Evolutionary conservation across 352 stramenopile species (phyloP), one percentile per base, ranked within the genome.

Genomic region (Pythium phragmitis): DNA sequence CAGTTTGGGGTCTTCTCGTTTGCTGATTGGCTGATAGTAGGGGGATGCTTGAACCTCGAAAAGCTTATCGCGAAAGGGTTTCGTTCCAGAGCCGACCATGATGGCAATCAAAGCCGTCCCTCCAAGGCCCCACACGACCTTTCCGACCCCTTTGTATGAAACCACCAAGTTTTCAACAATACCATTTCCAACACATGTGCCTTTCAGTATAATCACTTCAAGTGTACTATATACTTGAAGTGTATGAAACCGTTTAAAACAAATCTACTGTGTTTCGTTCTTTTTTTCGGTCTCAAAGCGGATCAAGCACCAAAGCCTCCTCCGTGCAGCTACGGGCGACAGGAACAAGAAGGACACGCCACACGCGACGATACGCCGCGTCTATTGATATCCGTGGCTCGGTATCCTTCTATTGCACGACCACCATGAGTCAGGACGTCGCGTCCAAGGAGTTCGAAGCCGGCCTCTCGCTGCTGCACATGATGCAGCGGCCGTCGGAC

Each of bases 401-500:
- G 3, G 26, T 30, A 30, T 30, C 26, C 26, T 30, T 28, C 28
- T 9, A 28, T 9, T 45, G 13, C 30, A n/a, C 26, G 19, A 34
- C 6, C 21, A 36, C 19, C 37, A 60, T 60, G 53, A 28, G 39
- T 60, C 26, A 34, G 9, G 51, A 51, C 57, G 77, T 87, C 60
- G 76, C 70, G 12, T 66, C 78, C 34, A 85, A 84, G 46, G 81
- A 90, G 49, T 70, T 87, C 36, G 75, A 88, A 57, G 81, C 79
- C 6, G 73, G 81, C 9, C 74, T 88, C 30, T 88, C 81, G 59
- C 63, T 90, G 48, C 67, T 90, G 51, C 66, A 77, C 57, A 90
- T 90, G 81, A 84, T 79, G 77, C 76, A 82, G 55, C 58, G 39
- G 14, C 37, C 55, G 43, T 55, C 49, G 7, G 63, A 61, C 36